These are phyloP conservation scores for Candida buenavistaensis DNA, from an alignment of 1,139 yeast species.

Conservation along the genomic window DNA sequence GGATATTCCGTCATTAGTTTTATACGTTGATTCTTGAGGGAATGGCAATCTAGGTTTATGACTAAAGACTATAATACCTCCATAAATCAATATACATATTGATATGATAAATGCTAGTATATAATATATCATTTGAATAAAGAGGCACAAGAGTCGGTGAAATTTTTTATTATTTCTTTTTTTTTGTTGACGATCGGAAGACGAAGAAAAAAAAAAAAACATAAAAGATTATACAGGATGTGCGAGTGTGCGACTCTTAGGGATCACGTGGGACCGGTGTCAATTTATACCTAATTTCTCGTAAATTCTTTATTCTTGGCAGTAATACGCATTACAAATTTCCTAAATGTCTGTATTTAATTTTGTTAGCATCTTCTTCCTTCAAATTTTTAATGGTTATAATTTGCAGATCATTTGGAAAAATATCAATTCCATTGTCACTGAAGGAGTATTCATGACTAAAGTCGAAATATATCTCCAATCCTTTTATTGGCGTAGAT, in stretches of 20 bases:
- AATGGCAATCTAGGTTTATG: conserved; percentile 64
- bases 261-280: too few species aligned
- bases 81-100: conserved; percentile 31
- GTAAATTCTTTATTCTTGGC: too few species aligned
- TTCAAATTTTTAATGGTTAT: conserved; percentile 5
- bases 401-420: conserved; percentile 31
- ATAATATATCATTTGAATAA: conserved; percentile 8
- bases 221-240: too few species aligned
- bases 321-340: too few species aligned
- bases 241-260: too few species aligned
- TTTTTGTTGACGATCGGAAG: too few species aligned
- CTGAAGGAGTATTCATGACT: conserved; percentile 22
- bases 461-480: conserved; percentile 34
- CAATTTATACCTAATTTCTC: too few species aligned
- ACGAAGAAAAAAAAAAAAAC: too few species aligned
- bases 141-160: too few species aligned
- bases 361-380: conserved; percentile 3
- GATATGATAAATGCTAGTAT: conserved; percentile 13
- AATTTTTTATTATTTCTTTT: not conserved
- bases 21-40: conserved; percentile 51
- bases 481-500: conserved; percentile 43
- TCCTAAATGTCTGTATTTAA: conserved; percentile 5
- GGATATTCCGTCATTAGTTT: conserved; percentile 31
- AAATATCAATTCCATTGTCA: conserved; percentile 48
- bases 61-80: conserved; percentile 48